Conservation (phyloP, 2,329 filamentous ascomycete genomes). For the Penicillium sp. region DNA sequence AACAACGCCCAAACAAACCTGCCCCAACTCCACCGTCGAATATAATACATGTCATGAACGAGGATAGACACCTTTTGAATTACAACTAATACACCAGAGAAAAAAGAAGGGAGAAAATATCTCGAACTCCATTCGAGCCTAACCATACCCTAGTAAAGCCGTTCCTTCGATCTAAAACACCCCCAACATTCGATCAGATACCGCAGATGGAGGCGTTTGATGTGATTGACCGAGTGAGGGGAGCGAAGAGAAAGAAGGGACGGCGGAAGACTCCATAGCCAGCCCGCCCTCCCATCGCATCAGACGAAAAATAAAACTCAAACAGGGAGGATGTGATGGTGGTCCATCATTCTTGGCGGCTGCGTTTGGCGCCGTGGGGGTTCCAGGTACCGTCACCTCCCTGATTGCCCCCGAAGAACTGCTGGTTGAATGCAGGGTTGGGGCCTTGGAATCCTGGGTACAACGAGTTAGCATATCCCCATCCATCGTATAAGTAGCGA, state of each 20-base stretch:
- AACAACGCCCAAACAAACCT: neutral
- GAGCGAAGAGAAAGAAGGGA: neutral
- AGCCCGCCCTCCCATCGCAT: neutral
- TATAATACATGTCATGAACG: slow-evolving; percentile 10
- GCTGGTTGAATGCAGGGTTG: slow-evolving; percentile 47
- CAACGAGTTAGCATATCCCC: slow-evolving; percentile 1
- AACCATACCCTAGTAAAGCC: neutral
- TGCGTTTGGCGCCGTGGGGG: slow-evolving; percentile 77
- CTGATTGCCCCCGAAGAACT: slow-evolving; percentile 56
- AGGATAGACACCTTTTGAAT: slow-evolving; percentile 15
- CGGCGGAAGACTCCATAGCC: slow-evolving; percentile 11
- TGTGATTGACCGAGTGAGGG: neutral
- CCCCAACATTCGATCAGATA: neutral
- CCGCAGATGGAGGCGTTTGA: neutral
- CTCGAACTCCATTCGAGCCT: slow-evolving; percentile 4
- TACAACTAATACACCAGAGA: slow-evolving; percentile 19
- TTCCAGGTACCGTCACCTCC: slow-evolving; percentile 69
- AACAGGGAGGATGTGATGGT: neutral
- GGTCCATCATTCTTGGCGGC: slow-evolving; percentile 64
- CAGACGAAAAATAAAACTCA: neutral
- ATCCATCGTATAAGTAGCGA: neutral
- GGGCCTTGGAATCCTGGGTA: slow-evolving; percentile 64
- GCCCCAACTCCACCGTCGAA: neutral
- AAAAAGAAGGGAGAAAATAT: neutral
- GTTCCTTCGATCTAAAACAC: neutral